Base-by-base conservation (phyloP, 208 protist species). In the Novymonas esmeraldas region DNA sequence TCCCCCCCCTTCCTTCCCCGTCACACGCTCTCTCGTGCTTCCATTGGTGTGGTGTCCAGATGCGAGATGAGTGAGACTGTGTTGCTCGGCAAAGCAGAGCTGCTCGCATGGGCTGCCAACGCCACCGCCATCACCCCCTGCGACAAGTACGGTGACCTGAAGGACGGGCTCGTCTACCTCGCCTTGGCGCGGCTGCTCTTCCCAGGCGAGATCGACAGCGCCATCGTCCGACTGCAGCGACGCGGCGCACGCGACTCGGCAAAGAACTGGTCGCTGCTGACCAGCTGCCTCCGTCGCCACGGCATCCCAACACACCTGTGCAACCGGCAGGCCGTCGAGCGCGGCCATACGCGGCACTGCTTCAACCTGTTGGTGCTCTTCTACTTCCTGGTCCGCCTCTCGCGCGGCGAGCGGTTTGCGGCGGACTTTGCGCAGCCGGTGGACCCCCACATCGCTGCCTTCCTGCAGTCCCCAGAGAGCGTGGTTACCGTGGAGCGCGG, bases 351-450 rank as follows among this genome's bases (percentile, higher is more conserved):
- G 18, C 69, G 79, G 1, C 65, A 80, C 57, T 91, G 84, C 72
- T 91, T 85, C 64, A 89, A 91, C 70, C 62, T 81, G 22, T 61
- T 94, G 26, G 82, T 92, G 13, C 64, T 89, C 34, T 90, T 87
- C 46, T 94, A 89, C 61, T 94, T 94, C 34, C 52, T 94, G 31
- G 22, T 55, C 18, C 58, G 64, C 20, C 64, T 94, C 6, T 14
- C 65, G 0, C 24, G 60, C 1, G 66, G 76, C 45, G 59, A 78
- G 20, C 69, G 79, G 6, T 87, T 94, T 26, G 78, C 73, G 13
- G 83, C 83, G 11, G 76, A 86, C 63, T 89, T 92, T 70, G 66
- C 75, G 4, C 78, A 79, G 36, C 85, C 88, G 38, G 76, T 94
- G 11, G 81, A 89, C 57, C 46, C 72, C 6, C 59, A 61, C 24